phyloP scores from a whole-genome alignment of 805 yeast genomes.

The Cyberlindnera nakhonratchasimensis region DNA sequence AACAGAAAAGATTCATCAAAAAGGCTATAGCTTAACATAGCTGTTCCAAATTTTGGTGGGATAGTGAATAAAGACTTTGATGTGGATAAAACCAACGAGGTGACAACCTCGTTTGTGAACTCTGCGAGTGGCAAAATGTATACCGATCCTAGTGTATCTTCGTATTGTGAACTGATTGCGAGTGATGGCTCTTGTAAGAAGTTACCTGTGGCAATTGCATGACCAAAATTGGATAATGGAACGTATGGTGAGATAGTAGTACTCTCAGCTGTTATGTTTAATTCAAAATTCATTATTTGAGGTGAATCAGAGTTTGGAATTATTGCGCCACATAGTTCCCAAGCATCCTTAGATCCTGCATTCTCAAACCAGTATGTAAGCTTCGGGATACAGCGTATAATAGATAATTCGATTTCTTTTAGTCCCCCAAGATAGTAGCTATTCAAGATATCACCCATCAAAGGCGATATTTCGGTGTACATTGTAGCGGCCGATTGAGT shows the following conservation, averaged over 20 bases:
- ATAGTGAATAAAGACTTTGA: too few relatives aligned
- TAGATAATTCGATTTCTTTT: constrained; percentile 41
- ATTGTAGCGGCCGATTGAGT: constrained; percentile 6
- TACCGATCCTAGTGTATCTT: constrained; percentile 40
- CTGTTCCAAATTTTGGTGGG: constrained; percentile 40
- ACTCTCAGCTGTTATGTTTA: neutral
- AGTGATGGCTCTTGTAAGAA: constrained; percentile 38
- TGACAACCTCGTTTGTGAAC: constrained; percentile 12
- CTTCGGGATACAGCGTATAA: constrained; percentile 35
- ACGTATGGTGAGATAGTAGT: constrained; percentile 24
- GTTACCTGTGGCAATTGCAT: constrained; percentile 39
- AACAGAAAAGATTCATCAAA: constrained; percentile 36
- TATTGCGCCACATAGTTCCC: constrained; percentile 34
- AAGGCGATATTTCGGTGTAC: constrained; percentile 37
- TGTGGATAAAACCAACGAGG: neutral
- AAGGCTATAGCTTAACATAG: constrained; percentile 31
- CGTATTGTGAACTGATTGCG: constrained; percentile 51
- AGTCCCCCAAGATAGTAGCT: constrained; percentile 52
- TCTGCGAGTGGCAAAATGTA: constrained; percentile 41
- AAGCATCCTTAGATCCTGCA: constrained; percentile 28
- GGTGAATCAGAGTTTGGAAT: neutral
- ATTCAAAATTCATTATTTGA: neutral
- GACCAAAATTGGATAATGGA: constrained; percentile 42
- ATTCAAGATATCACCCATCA: constrained; percentile 40
- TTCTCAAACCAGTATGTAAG: constrained; percentile 41